Conservation (phyloP, 805 yeast species). For the Candida pini region DNA sequence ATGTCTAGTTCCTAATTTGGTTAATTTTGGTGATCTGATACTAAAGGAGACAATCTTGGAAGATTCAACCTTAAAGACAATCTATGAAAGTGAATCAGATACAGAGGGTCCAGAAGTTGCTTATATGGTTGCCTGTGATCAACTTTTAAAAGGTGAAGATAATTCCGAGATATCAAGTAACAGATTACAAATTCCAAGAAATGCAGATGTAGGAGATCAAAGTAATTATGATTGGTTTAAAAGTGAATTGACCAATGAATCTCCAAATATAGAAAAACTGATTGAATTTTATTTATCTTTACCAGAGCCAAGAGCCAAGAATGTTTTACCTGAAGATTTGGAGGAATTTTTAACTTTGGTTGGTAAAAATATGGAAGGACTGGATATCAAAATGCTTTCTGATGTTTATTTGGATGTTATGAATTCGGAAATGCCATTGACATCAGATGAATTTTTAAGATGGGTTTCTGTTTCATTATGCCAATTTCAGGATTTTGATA, state of each 20-base stretch:
- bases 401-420: conserved; percentile 17
- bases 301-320: conserved; percentile 16
- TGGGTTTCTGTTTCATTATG: conserved; percentile 11
- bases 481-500: conserved; percentile 6
- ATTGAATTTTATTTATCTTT: conserved; percentile 12
- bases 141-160: conserved; percentile 11
- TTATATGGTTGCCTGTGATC: conserved; percentile 14
- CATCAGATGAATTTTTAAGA: conserved; percentile 13
- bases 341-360: conserved; percentile 15
- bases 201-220: conserved; percentile 6
- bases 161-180: conserved; percentile 8
- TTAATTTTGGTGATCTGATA: conserved; percentile 17
- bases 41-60: conserved; percentile 12
- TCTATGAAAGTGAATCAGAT: conserved; percentile 10
- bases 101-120: conserved; percentile 12
- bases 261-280: conserved; percentile 1
- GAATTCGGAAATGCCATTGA: conserved; percentile 14
- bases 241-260: not conserved
- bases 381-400: conserved; percentile 8
- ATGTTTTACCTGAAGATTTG: conserved; percentile 13
- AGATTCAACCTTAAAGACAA: conserved; percentile 8
- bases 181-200: conserved; percentile 8
- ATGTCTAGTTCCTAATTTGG: conserved; percentile 7
- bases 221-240: conserved; percentile 9
- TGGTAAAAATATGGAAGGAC: conserved; percentile 6